These are phyloP conservation scores for Avena insularis DNA, from an alignment of 176 grass and related monocot genomes.

Conservation along the genomic window DNA sequence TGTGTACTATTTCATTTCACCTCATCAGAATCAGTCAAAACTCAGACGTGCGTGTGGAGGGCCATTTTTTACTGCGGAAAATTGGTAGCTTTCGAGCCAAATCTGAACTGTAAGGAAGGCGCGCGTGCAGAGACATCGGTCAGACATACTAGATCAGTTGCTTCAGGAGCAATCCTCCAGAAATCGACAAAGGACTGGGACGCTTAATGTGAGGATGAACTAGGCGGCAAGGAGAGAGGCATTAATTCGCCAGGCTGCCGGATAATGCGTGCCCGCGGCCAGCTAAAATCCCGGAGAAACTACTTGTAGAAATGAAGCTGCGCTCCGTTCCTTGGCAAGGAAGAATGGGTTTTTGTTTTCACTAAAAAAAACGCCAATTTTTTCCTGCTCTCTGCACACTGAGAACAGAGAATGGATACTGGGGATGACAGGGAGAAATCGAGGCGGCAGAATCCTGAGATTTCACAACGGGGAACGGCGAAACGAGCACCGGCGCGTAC, in stretches of 20 bases:
- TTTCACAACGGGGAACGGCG: neutral
- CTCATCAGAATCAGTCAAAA: neutral
- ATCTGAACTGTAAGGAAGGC: too few relatives aligned
- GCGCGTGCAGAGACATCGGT: too few relatives aligned
- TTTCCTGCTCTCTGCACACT: neutral
- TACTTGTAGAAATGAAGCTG: too few relatives aligned
- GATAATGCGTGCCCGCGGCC: too few relatives aligned
- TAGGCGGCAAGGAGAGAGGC: neutral
- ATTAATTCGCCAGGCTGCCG: neutral
- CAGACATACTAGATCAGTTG: constrained; percentile 7
- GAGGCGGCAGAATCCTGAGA: neutral
- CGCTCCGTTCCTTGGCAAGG: neutral
- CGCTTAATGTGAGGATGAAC: neutral
- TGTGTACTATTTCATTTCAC: neutral
- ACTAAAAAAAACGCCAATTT: constrained; percentile 7
- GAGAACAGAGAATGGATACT: neutral
- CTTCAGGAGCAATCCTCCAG: neutral
- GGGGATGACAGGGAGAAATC: neutral
- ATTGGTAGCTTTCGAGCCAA: too few relatives aligned
- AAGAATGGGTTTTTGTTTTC: neutral
- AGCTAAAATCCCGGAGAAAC: too few relatives aligned
- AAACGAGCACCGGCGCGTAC: neutral
- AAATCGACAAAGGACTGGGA: neutral
- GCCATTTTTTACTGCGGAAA: too few relatives aligned
- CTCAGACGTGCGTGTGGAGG: too few relatives aligned